Evolutionary conservation across 441 rosid species (phyloP).

Genomic region (Croton setiger): DNA sequence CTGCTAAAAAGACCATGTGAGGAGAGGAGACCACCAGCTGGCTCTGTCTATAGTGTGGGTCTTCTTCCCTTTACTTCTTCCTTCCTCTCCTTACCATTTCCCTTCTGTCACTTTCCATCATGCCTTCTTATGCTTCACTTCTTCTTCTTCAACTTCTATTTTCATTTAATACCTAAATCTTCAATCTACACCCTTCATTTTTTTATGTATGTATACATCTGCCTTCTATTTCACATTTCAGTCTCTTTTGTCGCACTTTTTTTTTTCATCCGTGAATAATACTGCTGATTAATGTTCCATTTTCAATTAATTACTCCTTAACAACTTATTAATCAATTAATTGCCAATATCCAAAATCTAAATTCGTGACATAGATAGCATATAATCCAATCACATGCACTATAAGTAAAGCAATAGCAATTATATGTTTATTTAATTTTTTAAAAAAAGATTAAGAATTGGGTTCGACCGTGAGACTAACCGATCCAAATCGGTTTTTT

Average conservation of each 20-base stretch:
- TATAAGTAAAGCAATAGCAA: not conserved
- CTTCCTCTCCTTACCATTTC: not conserved
- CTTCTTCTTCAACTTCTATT: not conserved
- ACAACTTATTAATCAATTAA: too few relatives aligned
- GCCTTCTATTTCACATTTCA: too few relatives aligned
- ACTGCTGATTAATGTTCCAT: too few relatives aligned
- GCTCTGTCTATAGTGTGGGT: constrained; percentile 38
- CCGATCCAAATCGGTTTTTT: too few relatives aligned
- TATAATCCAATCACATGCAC: not conserved
- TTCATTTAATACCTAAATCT: not conserved
- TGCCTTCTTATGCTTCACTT: not conserved
- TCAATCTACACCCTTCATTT: not conserved
- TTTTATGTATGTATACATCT: too few relatives aligned
- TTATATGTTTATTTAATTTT: too few relatives aligned
- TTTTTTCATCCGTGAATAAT: too few relatives aligned
- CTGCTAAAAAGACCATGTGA: constrained; percentile 41
- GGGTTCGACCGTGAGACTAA: too few relatives aligned
- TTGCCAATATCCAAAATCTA: too few relatives aligned
- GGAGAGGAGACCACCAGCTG: constrained; percentile 57
- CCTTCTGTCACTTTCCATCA: constrained; percentile 14
- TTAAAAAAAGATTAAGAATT: too few relatives aligned
- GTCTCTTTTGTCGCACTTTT: too few relatives aligned
- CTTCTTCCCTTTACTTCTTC: constrained; percentile 18
- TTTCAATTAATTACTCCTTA: too few relatives aligned
- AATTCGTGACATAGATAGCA: not conserved